phyloP scores from a whole-genome alignment of 768 basidiomycete species.

The Holtermanniella nyarrowii region DNA sequence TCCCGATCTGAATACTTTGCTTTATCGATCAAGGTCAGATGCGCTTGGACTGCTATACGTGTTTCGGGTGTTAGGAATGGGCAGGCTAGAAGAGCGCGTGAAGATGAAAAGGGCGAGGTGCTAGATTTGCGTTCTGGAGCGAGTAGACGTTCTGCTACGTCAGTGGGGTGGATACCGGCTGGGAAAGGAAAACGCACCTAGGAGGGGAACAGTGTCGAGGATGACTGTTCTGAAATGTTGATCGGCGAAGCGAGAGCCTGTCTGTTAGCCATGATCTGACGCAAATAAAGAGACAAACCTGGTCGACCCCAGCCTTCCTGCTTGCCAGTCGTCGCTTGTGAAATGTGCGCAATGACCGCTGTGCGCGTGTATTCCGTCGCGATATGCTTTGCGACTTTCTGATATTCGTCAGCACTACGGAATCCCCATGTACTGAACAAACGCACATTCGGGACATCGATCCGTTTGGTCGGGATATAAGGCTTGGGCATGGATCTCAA shows the following conservation, averaged over 20 bases:
- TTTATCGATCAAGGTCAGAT: slow-evolving; percentile 22
- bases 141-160: slow-evolving; percentile 6
- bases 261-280: neutral
- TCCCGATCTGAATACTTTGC: slow-evolving; percentile 30
- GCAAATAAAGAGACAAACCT: slow-evolving; percentile 14
- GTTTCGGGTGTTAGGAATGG: slow-evolving; percentile 16
- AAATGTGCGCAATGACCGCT: slow-evolving; percentile 39
- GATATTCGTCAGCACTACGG: neutral
- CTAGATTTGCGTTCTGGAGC: slow-evolving; percentile 9
- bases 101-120: slow-evolving; percentile 13
- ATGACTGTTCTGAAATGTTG: slow-evolving; percentile 26
- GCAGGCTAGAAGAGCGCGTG: slow-evolving; percentile 9
- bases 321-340: slow-evolving; percentile 36
- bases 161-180: neutral
- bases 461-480: slow-evolving; percentile 38
- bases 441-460: slow-evolving; percentile 36
- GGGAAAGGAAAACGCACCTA: slow-evolving; percentile 17
- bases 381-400: slow-evolving; percentile 38
- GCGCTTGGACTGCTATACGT: slow-evolving; percentile 24
- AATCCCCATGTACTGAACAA: neutral
- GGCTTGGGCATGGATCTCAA: slow-evolving; percentile 40
- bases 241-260: slow-evolving; percentile 30
- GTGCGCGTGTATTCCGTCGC: slow-evolving; percentile 38
- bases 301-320: slow-evolving; percentile 42
- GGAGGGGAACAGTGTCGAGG: slow-evolving; percentile 14